Evolutionary conservation across 2,329 filamentous ascomycete species (phyloP), one percentile per base, ranked within the genome.

Genomic region (Pseudogymnoascus sp.): DNA sequence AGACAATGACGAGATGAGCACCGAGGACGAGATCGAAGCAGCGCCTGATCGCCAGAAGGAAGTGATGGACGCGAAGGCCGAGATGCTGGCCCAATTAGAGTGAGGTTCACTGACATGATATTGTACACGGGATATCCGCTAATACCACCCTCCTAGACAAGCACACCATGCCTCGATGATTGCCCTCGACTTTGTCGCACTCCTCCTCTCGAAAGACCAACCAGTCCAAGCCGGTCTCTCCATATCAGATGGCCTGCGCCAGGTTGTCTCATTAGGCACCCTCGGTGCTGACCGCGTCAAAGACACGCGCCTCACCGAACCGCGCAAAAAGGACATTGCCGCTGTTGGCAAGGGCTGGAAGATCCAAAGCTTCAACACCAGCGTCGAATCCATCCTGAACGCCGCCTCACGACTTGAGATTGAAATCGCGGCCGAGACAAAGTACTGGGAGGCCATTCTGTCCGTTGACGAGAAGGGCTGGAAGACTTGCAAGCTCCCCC

Each of bases 381-480:
- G 89, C 3, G 87, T 91, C 1, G 87, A 90, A 69, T 87, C 87
- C 36, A 83, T 96, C 21, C 78, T 91, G 13, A 82, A 85, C 9
- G 88, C 92, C 4, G 88, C 90, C 0, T 80, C 82, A 26, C 83
- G 90, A 42, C 77, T 99, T 11, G 84, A 91, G 69, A 83, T 83
- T 10, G 93, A 96, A 74, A 88, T 96, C 35, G 82, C 84, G 9
- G 84, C 86, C 31, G 95, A 99, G 77, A 87, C 87, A 1, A 87
- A 83, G 69, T 99, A 96, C 75, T 99, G 95, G 95, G 83, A 89
- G 63, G 88, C 96, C 69, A 83, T 97, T 2, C 78, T 96, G 57
- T 84, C 86, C 9, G 86, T 97, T 50, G 91, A 88, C 67, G 85
- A 91, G 68, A 87, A 87, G 63, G 92, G 93, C 4, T 99, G 95